A percentile compares a stretch with the other conserved stretches of the same genome.
phyloP scores from a whole-genome alignment of 164 flowering plant genomes.

The Vitis cinerea region DNA sequence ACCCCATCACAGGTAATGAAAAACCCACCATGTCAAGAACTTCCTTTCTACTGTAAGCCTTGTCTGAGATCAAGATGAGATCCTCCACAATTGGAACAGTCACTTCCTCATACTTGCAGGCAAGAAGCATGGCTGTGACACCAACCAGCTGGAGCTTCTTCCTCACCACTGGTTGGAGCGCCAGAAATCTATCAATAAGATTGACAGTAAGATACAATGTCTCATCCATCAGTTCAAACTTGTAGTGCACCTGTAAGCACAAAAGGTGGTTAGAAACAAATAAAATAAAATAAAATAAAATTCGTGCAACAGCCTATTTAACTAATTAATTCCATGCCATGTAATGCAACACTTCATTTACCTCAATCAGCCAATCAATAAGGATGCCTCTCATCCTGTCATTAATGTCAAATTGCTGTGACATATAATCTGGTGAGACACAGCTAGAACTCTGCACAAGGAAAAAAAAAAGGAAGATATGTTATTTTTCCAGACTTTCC shows the following conservation, averaged over 20 bases:
- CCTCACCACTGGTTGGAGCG: conserved; percentile 51
- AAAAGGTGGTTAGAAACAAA: no score
- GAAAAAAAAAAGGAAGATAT: neutral
- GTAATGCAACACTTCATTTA: conserved; percentile 13
- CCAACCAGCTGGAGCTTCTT: conserved; percentile 92
- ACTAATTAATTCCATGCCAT: no score
- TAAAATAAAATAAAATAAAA: no score
- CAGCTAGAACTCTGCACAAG: conserved; percentile 49
- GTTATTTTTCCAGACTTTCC: no score
- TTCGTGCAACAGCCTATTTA: no score
- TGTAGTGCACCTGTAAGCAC: conserved; percentile 71
- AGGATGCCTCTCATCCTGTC: conserved; percentile 88
- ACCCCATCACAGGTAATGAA: neutral
- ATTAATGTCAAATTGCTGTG: conserved; percentile 67
- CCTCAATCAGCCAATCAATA: conserved; percentile 97
- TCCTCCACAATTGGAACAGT: conserved; percentile 85
- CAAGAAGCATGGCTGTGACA: conserved; percentile 83
- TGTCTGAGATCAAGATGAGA: conserved; percentile 76
- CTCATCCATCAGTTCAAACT: conserved; percentile 86
- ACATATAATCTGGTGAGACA: conserved; percentile 67
- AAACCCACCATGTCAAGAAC: conserved; percentile 75
- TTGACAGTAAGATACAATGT: conserved; percentile 73
- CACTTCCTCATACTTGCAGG: conserved; percentile 92
- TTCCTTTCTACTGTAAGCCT: conserved; percentile 71
- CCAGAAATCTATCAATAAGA: conserved; percentile 77